Evolutionary conservation across 768 basidiomycete genomes (phyloP), one percentile per base, ranked within the genome.

Genomic region (Mycena venus): DNA sequence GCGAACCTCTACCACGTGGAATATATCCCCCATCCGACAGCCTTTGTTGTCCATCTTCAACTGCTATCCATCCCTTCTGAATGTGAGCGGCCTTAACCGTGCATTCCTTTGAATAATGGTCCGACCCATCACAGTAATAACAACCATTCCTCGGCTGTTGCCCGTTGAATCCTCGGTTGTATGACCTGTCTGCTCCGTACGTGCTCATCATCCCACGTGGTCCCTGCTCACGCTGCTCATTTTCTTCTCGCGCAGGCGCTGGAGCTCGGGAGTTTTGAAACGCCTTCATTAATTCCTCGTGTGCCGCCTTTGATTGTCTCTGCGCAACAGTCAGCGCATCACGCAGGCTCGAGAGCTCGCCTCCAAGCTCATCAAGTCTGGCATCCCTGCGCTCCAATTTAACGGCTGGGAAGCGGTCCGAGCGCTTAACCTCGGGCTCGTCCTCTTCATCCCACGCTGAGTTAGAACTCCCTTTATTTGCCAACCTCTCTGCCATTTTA

Each of bases 71-170:
- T 2, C 44, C 42, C 44, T 65, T 65, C 15, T 65, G 42, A 21
- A 65, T 29, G 63, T 65, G 63, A 3, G 25, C 63, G 25, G 40
- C 36, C 44, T 65, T 65, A 5, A 11, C 17, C 25, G 27, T 23
- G 40, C 65, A 67, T 23, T 67, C 65, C 21, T 36, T 31, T 3
- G 65, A 36, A n/a, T n/a, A n/a, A n/a, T n/a, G n/a, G n/a, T n/a
- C n/a, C n/a, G n/a, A n/a, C n/a, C n/a, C n/a, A n/a, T 69, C 68
- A 31, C 68, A 58, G 44, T 59, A 58, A 31, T 60, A 68, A 19
- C 49, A 51, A 17, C 42, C 19, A 17, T 42, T 42, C 7, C 42
- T 9, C 49, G 25, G 49, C 9, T 10, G 10, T 31, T 25, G 47
- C 40, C 55, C 40, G 15, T 25, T 25, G 8, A 21, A 49, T 49